phyloP scores from a whole-genome alignment of 495 filamentous ascomycete genomes.

The Xylaria sp. region DNA sequence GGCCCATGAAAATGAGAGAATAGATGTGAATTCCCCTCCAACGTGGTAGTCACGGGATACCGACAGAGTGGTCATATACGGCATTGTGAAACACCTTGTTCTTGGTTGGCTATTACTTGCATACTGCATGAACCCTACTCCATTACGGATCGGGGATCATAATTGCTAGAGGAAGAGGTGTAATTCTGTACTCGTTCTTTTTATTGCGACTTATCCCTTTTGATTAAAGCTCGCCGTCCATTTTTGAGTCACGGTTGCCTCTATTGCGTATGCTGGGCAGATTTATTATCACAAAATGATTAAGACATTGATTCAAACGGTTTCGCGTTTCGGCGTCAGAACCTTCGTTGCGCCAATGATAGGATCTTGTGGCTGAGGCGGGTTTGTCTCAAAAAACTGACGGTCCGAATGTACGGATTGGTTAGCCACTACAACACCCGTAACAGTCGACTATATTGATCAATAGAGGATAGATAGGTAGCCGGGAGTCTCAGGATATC shows the following conservation, averaged over 20 bases:
- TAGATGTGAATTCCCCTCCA: neutral
- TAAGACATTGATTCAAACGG: conserved; percentile 4
- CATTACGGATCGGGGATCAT: neutral
- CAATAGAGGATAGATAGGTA: neutral
- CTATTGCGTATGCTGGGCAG: neutral
- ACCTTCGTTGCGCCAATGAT: conserved; percentile 10
- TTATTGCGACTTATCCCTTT: conserved; percentile 11
- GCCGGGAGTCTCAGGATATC: conserved; percentile 10
- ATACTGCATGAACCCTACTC: neutral
- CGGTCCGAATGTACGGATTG: conserved; percentile 22
- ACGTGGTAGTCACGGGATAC: neutral
- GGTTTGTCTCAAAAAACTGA: conserved; percentile 10
- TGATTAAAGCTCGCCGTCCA: conserved; percentile 3
- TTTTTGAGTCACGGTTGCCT: neutral
- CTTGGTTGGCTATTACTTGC: neutral
- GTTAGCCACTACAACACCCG: conserved; percentile 2
- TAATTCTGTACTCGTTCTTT: neutral
- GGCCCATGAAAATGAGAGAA: neutral
- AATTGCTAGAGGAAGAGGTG: neutral
- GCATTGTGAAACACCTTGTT: neutral
- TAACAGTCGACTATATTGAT: conserved; percentile 1
- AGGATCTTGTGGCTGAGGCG: neutral
- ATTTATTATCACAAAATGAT: neutral
- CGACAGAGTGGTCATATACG: conserved; percentile 9
- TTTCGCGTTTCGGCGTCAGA: conserved; percentile 1